A percentile compares a stretch with the other conserved stretches of the same genome.
Conservation (phyloP, 2,329 filamentous ascomycete genomes). For the Penicillium sp. region DNA sequence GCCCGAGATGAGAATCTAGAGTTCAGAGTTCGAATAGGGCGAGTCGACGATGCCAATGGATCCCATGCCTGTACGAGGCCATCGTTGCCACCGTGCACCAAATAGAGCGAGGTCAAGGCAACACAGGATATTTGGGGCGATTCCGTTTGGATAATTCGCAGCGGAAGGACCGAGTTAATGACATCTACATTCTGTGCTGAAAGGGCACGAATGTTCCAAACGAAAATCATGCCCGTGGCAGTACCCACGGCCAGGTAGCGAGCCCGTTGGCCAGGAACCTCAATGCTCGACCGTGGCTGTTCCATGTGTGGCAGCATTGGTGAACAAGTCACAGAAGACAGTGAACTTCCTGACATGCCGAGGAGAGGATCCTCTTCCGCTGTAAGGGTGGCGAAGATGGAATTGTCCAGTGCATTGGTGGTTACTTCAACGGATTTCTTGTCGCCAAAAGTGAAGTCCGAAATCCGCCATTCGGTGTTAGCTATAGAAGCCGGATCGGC, state of each 20-base stretch:
- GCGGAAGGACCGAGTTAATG: conserved; percentile 66
- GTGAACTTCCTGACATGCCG: conserved; percentile 59
- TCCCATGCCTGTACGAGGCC: conserved; percentile 97
- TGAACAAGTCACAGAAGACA: conserved; percentile 59
- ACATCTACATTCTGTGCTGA: conserved; percentile 59
- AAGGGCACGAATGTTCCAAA: conserved; percentile 82
- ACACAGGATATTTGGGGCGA: conserved; percentile 85
- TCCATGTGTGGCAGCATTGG: conserved; percentile 54
- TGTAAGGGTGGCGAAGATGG: conserved; percentile 71
- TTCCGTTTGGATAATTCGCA: conserved; percentile 86
- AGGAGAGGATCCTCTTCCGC: conserved; percentile 78
- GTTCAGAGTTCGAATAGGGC: conserved; percentile 84
- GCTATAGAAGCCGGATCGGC: conserved; percentile 39
- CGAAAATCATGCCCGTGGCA: conserved; percentile 71
- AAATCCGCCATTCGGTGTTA: conserved; percentile 69
- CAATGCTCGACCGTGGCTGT: conserved; percentile 49
- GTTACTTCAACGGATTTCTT: conserved; percentile 67
- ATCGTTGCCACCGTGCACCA: conserved; percentile 93
- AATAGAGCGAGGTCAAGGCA: conserved; percentile 80
- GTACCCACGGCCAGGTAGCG: conserved; percentile 84
- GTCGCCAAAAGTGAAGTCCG: conserved; percentile 65
- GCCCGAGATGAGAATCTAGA: conserved; percentile 81
- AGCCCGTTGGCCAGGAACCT: conserved; percentile 83
- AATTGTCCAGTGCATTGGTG: conserved; percentile 72
- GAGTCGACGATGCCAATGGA: conserved; percentile 77